These are phyloP conservation scores for Entoloma clypeatum DNA, from an alignment of 1,284 basidiomycete genomes.

Conservation along the genomic window DNA sequence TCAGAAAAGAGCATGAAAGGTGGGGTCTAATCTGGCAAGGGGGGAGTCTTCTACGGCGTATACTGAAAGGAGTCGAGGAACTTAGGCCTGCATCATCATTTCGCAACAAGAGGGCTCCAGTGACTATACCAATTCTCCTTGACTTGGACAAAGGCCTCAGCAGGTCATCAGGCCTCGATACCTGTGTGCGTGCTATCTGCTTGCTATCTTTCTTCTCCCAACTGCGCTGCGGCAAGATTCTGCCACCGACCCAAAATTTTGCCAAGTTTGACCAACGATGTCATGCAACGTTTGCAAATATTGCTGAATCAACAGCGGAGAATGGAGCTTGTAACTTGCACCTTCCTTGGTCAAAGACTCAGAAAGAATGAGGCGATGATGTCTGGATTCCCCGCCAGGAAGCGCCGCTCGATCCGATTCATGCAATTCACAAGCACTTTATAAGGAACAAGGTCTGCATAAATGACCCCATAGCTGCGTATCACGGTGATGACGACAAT, in stretches of 20 bases:
- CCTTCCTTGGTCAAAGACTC: slow-evolving; percentile 26
- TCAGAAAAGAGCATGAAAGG: slow-evolving; percentile 1
- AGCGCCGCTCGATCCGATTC: slow-evolving; percentile 17
- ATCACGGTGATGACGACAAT: slow-evolving; percentile 11
- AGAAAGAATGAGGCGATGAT: too few relatives aligned
- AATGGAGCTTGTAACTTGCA: slow-evolving; percentile 10
- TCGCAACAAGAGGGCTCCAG: slow-evolving; percentile 17
- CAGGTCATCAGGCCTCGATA: slow-evolving; percentile 17
- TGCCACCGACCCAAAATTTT: slow-evolving; percentile 13
- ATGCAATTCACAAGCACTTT: slow-evolving; percentile 4
- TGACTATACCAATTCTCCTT: slow-evolving; percentile 19
- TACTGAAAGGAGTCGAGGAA: slow-evolving; percentile 1
- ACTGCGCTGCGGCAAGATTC: slow-evolving; percentile 25
- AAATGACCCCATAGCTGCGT: slow-evolving; percentile 11
- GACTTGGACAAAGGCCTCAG: slow-evolving; percentile 19
- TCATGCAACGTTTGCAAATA: neutral
- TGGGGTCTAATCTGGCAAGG: neutral
- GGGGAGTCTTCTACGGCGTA: neutral
- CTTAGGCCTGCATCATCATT: slow-evolving; percentile 18
- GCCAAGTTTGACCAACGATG: slow-evolving; percentile 6
- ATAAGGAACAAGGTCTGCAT: slow-evolving; percentile 17
- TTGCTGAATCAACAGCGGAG: neutral
- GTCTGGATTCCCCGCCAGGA: slow-evolving; percentile 18
- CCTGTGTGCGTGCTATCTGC: slow-evolving; percentile 22
- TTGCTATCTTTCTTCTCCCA: slow-evolving; percentile 28